These are phyloP conservation scores for Exophiala viscosa DNA, from an alignment of 2,329 filamentous ascomycete species.

Conservation along the genomic window DNA sequence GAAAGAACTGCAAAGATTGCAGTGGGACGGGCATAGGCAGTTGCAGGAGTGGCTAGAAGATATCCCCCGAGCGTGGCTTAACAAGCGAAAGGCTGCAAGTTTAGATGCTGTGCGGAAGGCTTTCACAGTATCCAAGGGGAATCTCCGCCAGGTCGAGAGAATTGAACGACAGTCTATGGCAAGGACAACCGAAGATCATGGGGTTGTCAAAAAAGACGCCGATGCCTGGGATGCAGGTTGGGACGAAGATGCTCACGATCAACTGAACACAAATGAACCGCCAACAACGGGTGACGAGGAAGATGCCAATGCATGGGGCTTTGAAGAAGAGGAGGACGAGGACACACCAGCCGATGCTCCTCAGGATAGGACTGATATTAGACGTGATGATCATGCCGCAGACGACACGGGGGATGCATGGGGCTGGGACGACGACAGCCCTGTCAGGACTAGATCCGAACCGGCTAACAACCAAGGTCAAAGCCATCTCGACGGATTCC, in stretches of 20 bases:
- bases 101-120: conserved; percentile 70
- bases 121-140: conserved; percentile 64
- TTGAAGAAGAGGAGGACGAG: conserved; percentile 41
- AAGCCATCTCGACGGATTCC: conserved; percentile 11
- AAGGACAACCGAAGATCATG: conserved; percentile 53
- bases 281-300: conserved; percentile 48
- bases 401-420: conserved; percentile 62
- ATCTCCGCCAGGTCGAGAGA: conserved; percentile 69
- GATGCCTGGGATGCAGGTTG: conserved; percentile 76
- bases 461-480: background rate
- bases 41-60: conserved; percentile 76
- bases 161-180: conserved; percentile 79
- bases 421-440: conserved; percentile 75
- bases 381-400: conserved; percentile 29
- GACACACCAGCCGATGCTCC: conserved; percentile 26
- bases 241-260: conserved; percentile 52
- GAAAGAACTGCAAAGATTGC: conserved; percentile 56
- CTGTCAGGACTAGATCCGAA: conserved; percentile 33
- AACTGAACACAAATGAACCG: background rate
- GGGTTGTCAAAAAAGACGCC: conserved; percentile 35
- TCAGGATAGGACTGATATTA: conserved; percentile 30
- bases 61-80: conserved; percentile 79
- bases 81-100: conserved; percentile 73
- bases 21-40: conserved; percentile 60
- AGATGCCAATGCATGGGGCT: conserved; percentile 46